Conservation (phyloP, 331 rosid genomes). For the Ulmus americana region DNA sequence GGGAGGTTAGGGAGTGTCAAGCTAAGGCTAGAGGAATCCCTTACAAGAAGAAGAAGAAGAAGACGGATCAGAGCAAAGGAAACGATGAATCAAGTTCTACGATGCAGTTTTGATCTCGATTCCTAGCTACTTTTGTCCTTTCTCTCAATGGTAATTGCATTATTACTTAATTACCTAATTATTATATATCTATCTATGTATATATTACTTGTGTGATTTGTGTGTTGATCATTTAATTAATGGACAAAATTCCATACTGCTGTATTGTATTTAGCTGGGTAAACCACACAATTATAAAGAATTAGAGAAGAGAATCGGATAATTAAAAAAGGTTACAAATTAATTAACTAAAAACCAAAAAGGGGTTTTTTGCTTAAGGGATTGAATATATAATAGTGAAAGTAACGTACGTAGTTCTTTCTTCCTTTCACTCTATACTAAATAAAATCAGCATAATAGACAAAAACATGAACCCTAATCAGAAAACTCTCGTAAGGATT, state of each 20-base stretch:
- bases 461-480: background rate
- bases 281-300: no score
- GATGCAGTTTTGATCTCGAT: conserved; percentile 13
- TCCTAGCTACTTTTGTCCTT: conserved; percentile 20
- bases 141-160: conserved; percentile 31
- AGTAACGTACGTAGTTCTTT: background rate
- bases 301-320: no score
- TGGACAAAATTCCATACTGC: no score
- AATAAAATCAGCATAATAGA: background rate
- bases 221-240: background rate
- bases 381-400: no score
- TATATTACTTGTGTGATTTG: background rate
- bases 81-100: conserved; percentile 45
- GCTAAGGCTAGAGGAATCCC: conserved; percentile 98
- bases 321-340: no score
- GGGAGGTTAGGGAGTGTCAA: conserved; percentile 88
- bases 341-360: no score
- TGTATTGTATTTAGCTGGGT: no score
- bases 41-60: conserved; percentile 93
- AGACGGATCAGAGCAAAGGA: conserved; percentile 29
- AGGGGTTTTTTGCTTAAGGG: no score
- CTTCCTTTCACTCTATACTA: background rate
- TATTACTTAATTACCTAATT: background rate
- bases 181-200: background rate
- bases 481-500: background rate